Conservation (phyloP, 495 filamentous ascomycete species). For the Aspergillus conjunctus region DNA sequence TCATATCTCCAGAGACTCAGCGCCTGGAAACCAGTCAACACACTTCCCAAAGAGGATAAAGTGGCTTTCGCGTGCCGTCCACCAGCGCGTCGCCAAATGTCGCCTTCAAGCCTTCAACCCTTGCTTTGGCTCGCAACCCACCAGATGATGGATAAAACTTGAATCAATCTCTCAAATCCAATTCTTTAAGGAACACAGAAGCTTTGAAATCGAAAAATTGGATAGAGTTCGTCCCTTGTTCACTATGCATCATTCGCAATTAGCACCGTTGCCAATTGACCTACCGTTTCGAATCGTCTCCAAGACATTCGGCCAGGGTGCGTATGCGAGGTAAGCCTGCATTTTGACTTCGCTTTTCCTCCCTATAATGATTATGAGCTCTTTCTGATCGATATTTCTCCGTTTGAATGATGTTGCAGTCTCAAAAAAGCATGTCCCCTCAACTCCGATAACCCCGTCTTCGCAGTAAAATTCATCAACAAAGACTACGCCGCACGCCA, state of each 20-base stretch:
- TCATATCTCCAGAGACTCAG: too few relatives aligned
- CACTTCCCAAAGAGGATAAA: conserved; percentile 51
- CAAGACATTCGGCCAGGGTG: conserved; percentile 92
- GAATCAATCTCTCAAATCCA: too few relatives aligned
- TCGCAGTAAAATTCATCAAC: conserved; percentile 98
- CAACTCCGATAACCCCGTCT: conserved; percentile 68
- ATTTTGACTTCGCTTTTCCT: conserved; percentile 30
- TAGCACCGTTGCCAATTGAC: conserved; percentile 80
- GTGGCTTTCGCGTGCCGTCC: conserved; percentile 39
- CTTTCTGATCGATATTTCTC: conserved; percentile 13
- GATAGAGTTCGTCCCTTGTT: not conserved
- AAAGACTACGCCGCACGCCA: conserved; percentile 88
- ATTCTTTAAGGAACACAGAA: too few relatives aligned
- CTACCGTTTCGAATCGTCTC: conserved; percentile 94
- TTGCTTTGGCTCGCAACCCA: conserved; percentile 18
- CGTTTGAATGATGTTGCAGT: conserved; percentile 43
- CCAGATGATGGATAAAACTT: conserved; percentile 6
- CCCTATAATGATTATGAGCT: not conserved
- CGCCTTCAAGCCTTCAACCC: conserved; percentile 19
- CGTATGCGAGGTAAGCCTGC: conserved; percentile 82
- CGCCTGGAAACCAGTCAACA: conserved; percentile 36
- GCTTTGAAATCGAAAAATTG: too few relatives aligned
- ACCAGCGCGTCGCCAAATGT: conserved; percentile 31
- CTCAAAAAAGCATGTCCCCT: conserved; percentile 91
- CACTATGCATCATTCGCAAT: conserved; percentile 74